Conservation (phyloP, 257 asterid genomes). For the Salvia rosmarinus region DNA sequence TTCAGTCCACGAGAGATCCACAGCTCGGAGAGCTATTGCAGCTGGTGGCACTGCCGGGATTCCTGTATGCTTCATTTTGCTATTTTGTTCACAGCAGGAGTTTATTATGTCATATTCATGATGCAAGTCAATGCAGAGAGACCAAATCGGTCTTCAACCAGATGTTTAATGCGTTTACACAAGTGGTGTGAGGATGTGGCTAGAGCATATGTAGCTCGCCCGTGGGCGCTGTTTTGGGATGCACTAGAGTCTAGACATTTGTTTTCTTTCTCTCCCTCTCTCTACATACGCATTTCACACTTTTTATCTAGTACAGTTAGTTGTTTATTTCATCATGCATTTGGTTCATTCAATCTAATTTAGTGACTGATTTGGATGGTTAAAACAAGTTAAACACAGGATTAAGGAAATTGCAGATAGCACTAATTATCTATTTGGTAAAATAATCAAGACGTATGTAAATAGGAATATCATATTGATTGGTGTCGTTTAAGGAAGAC, state of each 20-base stretch:
- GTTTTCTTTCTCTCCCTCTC: no score
- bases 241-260: not conserved
- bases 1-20: slow-evolving; percentile 25
- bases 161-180: slow-evolving; percentile 20
- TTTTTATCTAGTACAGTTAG: not conserved
- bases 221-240: not conserved
- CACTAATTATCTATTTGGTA: no score
- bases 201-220: not conserved
- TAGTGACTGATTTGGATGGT: no score
- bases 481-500: no score
- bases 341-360: not conserved
- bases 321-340: not conserved
- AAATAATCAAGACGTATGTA: no score
- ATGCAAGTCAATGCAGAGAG: slow-evolving; percentile 32
- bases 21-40: not conserved
- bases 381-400: no score
- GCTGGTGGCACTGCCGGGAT: slow-evolving; percentile 33
- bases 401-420: no score
- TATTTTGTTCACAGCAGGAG: slow-evolving; percentile 25
- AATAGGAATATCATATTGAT: no score
- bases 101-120: slow-evolving; percentile 30
- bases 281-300: not conserved
- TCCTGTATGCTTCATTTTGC: slow-evolving; percentile 33
- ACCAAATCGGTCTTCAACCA: slow-evolving; percentile 4
- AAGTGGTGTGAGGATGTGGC: not conserved